Base-by-base conservation (phyloP, 2,329 filamentous ascomycete species). In the Chalaropsis ovoidea region DNA sequence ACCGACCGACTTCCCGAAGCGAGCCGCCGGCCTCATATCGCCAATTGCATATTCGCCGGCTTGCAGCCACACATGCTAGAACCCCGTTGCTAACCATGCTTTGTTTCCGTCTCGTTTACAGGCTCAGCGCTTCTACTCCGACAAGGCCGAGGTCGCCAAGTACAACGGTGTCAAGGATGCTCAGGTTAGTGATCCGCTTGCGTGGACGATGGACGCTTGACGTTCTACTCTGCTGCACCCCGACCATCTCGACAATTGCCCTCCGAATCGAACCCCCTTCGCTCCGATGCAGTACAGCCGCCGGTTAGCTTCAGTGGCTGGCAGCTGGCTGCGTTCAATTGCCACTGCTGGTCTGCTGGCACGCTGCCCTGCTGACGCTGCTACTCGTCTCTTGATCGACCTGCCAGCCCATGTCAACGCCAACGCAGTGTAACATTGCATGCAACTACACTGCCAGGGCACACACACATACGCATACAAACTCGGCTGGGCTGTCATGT, bases 91-190 rank as follows among this genome's bases (percentile, higher is more conserved):
- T 43, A 69, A 71, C 68, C 27, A 65, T 64, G 19, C 62, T 62
- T 61, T 70, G 68, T 61, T 71, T 65, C 64, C 10, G n/a, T 19
- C 24, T 31, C 8, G 8, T 17, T 49, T 49, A 6, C 69, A 84
- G 80, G 78, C 77, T 75, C 76, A 78, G 75, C 79, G 85, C 75
- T 83, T 77, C 77, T 92, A 87, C 80, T 84, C 83, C 75, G 83
- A 80, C 75, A 76, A 77, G 68, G 58, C 61, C 41, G 77, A 84
- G 72, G 91, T 97, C 73, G 94, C 92, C 77, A 89, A 94, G 81
- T 99, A 96, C 82, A 87, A 90, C 74, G 94, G 93, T 72, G 82
- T 85, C 75, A 96, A 95, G 81, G 90, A 89, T 75, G 80, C 87
- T 75, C 87, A 93, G 81, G 90, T 94, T 86, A 76, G 88, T 80